Evolutionary conservation across 1,284 basidiomycete species (phyloP).

Genomic region (Apiotrichum brassicae): DNA sequence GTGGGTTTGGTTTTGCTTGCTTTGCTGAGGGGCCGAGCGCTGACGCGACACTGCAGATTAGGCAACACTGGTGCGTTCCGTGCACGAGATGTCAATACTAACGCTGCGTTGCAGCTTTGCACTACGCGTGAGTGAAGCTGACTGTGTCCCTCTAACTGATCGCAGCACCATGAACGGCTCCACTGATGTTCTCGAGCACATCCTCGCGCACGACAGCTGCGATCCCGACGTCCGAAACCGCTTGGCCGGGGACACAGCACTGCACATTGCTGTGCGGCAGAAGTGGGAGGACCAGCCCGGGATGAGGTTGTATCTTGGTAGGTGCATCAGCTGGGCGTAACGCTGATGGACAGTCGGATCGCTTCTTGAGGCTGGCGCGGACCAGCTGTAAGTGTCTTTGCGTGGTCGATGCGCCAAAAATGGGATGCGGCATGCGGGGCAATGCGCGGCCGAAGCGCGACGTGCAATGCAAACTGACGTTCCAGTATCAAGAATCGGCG

Average conservation of each 20-base stretch:
- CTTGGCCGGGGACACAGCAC: slow-evolving; percentile 67
- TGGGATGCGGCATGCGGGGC: not conserved
- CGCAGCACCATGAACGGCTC: slow-evolving; percentile 51
- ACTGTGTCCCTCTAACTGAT: not conserved
- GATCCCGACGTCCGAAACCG: slow-evolving; percentile 77
- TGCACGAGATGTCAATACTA: not conserved
- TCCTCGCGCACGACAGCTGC: slow-evolving; percentile 67
- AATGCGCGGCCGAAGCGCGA: not conserved
- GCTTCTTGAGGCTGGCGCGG: slow-evolving; percentile 69
- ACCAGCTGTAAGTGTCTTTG: slow-evolving; percentile 54
- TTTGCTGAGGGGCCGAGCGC: not conserved
- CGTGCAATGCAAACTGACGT: not conserved
- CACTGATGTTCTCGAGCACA: slow-evolving; percentile 61
- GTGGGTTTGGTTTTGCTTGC: slow-evolving; percentile 49
- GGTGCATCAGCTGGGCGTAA: slow-evolving; percentile 15
- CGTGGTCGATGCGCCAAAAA: too few species aligned
- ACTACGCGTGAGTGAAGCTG: slow-evolving; percentile 62
- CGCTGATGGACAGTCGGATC: slow-evolving; percentile 52
- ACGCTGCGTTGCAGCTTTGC: slow-evolving; percentile 55
- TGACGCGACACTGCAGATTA: slow-evolving; percentile 50
- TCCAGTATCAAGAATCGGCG: slow-evolving; percentile 67
- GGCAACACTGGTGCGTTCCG: slow-evolving; percentile 60
- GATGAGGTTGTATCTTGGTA: slow-evolving; percentile 47
- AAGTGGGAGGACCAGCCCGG: slow-evolving; percentile 60
- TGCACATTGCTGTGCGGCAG: slow-evolving; percentile 67